These are phyloP conservation scores for Xylariaceae sp. DNA, from an alignment of 2,329 filamentous ascomycete genomes.

Conservation along the genomic window DNA sequence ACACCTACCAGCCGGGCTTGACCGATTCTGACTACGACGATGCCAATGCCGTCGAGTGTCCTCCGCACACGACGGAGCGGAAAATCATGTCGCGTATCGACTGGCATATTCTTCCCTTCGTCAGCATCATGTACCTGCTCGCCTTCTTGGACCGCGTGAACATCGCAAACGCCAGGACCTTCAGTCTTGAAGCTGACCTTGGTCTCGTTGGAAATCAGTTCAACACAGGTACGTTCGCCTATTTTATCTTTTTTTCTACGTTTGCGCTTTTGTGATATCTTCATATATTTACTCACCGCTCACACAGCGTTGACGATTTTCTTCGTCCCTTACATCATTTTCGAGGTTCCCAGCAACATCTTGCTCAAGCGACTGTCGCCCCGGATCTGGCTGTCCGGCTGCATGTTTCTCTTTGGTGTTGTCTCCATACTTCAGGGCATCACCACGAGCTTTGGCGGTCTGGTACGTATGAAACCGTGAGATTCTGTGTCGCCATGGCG, in stretches of 20 bases:
- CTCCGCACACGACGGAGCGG: constrained; percentile 55
- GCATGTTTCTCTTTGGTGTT: constrained; percentile 81
- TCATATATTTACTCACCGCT: constrained; percentile 18
- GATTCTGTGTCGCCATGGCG: background rate
- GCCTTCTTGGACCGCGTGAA: constrained; percentile 59
- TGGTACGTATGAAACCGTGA: constrained; percentile 35
- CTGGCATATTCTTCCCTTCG: constrained; percentile 63
- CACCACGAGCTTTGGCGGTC: constrained; percentile 68
- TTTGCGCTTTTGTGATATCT: background rate
- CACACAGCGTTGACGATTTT: constrained; percentile 62
- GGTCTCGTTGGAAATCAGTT: constrained; percentile 55
- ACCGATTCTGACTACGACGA: constrained; percentile 31
- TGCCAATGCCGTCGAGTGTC: constrained; percentile 36
- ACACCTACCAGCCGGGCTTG: constrained; percentile 28
- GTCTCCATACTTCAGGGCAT: constrained; percentile 71
- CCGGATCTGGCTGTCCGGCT: constrained; percentile 56
- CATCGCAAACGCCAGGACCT: constrained; percentile 70
- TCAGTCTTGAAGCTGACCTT: constrained; percentile 59
- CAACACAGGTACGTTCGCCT: constrained; percentile 50
- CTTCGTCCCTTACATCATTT: constrained; percentile 70
- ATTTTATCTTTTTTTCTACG: background rate
- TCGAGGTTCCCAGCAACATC: constrained; percentile 69
- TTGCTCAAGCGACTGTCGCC: constrained; percentile 55
- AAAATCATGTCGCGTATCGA: constrained; percentile 67
- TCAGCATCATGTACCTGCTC: constrained; percentile 55